These are phyloP conservation scores for Arctium lappa DNA, from an alignment of 129 eudicot genomes.

Conservation along the genomic window DNA sequence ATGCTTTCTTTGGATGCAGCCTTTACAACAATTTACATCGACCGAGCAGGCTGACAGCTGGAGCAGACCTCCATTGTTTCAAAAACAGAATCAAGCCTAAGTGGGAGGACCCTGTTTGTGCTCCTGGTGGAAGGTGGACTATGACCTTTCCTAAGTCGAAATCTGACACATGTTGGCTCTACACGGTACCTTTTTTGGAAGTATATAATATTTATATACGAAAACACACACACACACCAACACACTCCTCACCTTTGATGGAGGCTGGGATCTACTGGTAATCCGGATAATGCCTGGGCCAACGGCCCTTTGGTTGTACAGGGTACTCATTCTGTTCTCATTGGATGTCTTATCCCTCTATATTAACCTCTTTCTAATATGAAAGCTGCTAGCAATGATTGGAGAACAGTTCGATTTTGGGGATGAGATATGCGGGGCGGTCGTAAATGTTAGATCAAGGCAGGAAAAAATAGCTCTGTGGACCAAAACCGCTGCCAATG, in stretches of 20 bases:
- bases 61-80: slow-evolving; percentile 85
- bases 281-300: too few relatives aligned
- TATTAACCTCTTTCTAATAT: not conserved
- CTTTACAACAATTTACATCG: slow-evolving; percentile 73
- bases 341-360: not conserved
- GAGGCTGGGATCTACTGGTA: not conserved
- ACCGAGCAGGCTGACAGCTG: slow-evolving; percentile 72
- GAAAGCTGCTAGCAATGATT: slow-evolving; percentile 85
- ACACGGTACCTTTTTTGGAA: slow-evolving; percentile 45
- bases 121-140: slow-evolving; percentile 97
- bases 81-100: slow-evolving; percentile 81
- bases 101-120: slow-evolving; percentile 97
- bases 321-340: not conserved
- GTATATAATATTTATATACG: not conserved
- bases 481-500: slow-evolving; percentile 95
- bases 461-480: slow-evolving; percentile 78
- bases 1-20: slow-evolving; percentile 40
- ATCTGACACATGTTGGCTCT: slow-evolving; percentile 77
- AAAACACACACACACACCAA: not conserved
- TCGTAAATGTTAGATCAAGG: slow-evolving; percentile 73
- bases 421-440: slow-evolving; percentile 97
- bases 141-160: slow-evolving; percentile 52
- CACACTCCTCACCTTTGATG: not conserved
- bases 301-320: too few relatives aligned
- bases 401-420: slow-evolving; percentile 96